Evolutionary conservation across 768 basidiomycete genomes (phyloP), one percentile per base, ranked within the genome.

Genomic region (Termitomyces sp.): DNA sequence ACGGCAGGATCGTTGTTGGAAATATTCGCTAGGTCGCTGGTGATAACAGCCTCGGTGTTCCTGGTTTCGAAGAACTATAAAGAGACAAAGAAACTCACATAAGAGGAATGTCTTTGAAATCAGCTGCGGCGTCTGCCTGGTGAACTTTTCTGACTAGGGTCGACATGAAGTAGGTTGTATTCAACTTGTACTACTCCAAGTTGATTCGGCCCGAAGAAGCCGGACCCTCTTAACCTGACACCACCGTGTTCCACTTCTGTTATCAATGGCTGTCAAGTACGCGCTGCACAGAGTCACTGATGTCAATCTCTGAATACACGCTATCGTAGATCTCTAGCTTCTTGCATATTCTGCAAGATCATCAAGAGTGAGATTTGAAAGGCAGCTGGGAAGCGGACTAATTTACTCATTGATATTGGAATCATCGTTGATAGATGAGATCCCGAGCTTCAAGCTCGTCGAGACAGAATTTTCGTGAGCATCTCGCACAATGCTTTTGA

Each of bases 341-440:
- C 70, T 24, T 97, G 94, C 72, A 74, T 98, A 65, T 98, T 97
- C 76, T 98, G 96, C 81, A 97, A 88, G 76, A 97, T 98, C 71
- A 81, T 94, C 76, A 91, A 91, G 75, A 91, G 94, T 85, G 37
- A 52, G 46, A 18, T 20, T 9, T 16, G 27, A 71, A 61, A 24
- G 36, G 31, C 4, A 49, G 14, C 12, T 50, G 24, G 53, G 16
- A 36, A 44, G 9, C 52, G 32, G 37, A 43, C 31, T 39, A 20
- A n/a, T 39, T 18, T 31, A 22, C 37, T 42, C 22, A 37, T 14
- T 27, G 31, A 24, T 36, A 32, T 42, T 6, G 42, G n/a, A n/a
- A 55, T 52, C n/a, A 24, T 37, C 31, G 24, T 46, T 47, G n/a
- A 29, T 68, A 94, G 94, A 93, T 52, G 88, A 94, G 24, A 94